A percentile compares a stretch with the other conserved stretches of the same genome.
phyloP scores from a whole-genome alignment of 2,329 filamentous ascomycete genomes.

The Pyrenochaeta sp. region DNA sequence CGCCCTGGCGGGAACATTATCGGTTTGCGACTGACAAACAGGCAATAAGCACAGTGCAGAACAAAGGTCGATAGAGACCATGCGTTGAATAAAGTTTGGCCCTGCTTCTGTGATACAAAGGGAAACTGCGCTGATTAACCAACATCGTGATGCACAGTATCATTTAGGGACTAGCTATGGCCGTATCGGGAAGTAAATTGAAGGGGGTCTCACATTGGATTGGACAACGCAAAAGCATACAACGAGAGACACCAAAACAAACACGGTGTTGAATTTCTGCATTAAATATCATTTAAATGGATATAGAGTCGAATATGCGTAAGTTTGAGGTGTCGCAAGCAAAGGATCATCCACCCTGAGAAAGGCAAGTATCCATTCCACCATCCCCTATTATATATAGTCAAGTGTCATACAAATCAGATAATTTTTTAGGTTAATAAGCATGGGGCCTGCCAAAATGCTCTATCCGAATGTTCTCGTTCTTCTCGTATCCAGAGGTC shows the following conservation, averaged over 20 bases:
- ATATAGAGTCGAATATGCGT: neutral
- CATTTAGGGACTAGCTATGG: too few species aligned
- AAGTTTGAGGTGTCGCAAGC: constrained; percentile 7
- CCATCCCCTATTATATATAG: neutral
- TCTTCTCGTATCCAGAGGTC: constrained; percentile 35
- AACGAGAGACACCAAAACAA: neutral
- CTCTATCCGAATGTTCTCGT: constrained; percentile 25
- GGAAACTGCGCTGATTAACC: too few species aligned
- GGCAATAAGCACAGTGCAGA: too few species aligned
- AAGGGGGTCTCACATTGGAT: neutral
- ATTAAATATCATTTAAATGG: constrained; percentile 1
- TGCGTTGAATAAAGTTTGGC: too few species aligned
- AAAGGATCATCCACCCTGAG: neutral
- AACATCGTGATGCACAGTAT: too few species aligned
- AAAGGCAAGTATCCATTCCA: neutral
- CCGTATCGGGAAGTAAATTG: too few species aligned
- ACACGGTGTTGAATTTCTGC: neutral
- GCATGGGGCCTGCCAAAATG: constrained; percentile 12
- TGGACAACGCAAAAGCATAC: neutral
- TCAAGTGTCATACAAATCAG: constrained; percentile 4
- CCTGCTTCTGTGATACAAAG: too few species aligned
- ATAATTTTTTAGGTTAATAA: too few species aligned
- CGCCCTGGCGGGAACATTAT: too few species aligned
- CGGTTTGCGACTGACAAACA: too few species aligned
- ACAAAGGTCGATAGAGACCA: too few species aligned